These are phyloP conservation scores for Parastagonospora avenae DNA, from an alignment of 2,329 filamentous ascomycete species.

Conservation along the genomic window DNA sequence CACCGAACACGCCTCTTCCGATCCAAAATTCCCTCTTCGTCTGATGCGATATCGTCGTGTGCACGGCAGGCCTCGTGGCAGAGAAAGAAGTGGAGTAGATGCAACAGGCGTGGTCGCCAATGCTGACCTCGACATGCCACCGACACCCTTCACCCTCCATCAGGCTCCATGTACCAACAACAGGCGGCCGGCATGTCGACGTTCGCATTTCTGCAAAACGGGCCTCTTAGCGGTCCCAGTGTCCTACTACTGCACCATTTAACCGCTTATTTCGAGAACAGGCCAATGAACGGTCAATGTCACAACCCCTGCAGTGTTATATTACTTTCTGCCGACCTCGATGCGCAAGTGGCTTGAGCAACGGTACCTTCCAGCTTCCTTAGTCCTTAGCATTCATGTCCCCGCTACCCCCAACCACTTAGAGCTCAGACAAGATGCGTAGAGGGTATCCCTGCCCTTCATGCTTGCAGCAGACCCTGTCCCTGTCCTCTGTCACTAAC, in stretches of 20 bases:
- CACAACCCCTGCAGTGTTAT: slow-evolving; percentile 36
- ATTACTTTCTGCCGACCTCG: slow-evolving; percentile 37
- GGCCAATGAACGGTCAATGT: slow-evolving; percentile 29
- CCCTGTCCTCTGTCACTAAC: slow-evolving; percentile 35
- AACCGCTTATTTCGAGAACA: slow-evolving; percentile 36
- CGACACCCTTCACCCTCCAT: no score
- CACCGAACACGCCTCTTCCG: slow-evolving; percentile 10
- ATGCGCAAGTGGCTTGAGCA: slow-evolving; percentile 31
- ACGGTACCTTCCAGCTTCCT: slow-evolving; percentile 25
- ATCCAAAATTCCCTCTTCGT: slow-evolving; percentile 7
- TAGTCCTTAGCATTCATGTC: slow-evolving; percentile 24
- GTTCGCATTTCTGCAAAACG: slow-evolving; percentile 14
- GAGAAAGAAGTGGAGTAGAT: no score
- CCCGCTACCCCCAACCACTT: slow-evolving; percentile 31
- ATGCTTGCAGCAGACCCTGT: slow-evolving; percentile 32
- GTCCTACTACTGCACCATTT: slow-evolving; percentile 32
- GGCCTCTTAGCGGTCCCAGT: slow-evolving; percentile 23
- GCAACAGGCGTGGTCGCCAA: no score
- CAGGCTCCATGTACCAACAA: slow-evolving; percentile 11
- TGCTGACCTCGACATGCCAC: no score
- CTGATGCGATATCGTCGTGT: slow-evolving; percentile 11
- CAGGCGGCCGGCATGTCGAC: slow-evolving; percentile 17
- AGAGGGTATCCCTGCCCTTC: slow-evolving; percentile 25
- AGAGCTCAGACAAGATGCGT: slow-evolving; percentile 22
- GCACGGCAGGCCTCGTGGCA: no score